phyloP scores from a whole-genome alignment of 768 basidiomycete genomes.

The Astraeus odoratus region DNA sequence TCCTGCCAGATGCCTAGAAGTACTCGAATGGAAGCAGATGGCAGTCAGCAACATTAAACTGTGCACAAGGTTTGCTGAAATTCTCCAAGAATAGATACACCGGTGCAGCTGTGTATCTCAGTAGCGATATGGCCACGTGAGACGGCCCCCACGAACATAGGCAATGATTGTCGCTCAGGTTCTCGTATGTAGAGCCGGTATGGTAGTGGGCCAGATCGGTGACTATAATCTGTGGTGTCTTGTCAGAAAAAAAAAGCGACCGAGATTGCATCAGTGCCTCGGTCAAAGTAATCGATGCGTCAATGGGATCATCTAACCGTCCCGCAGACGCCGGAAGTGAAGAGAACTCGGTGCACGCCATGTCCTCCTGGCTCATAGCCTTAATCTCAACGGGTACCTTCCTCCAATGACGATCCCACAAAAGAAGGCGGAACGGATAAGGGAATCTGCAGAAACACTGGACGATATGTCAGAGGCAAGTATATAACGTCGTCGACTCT shows the following conservation, averaged over 20 bases:
- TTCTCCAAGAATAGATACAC: background rate
- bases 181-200: conserved; percentile 5
- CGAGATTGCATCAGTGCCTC: conserved; percentile 13
- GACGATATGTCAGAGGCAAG: conserved; percentile 7
- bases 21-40: conserved; percentile 6
- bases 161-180: background rate
- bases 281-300: conserved; percentile 15
- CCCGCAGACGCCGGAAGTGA: conserved; percentile 23
- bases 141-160: background rate
- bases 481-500: conserved; percentile 20
- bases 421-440: conserved; percentile 11
- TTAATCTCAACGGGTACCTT: conserved; percentile 11
- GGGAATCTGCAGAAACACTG: conserved; percentile 11
- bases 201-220: conserved; percentile 12
- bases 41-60: conserved; percentile 13
- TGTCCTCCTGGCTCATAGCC: conserved; percentile 21
- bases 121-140: background rate
- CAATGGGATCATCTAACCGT: conserved; percentile 12
- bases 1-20: conserved; percentile 3
- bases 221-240: conserved; percentile 5
- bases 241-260: conserved; percentile 13
- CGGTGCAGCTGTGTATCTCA: background rate
- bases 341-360: conserved; percentile 16
- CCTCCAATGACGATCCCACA: conserved; percentile 18
- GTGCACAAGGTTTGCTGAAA: conserved; percentile 5